These are phyloP conservation scores for Starmera quercuum DNA, from an alignment of 805 yeast species.

Conservation along the genomic window DNA sequence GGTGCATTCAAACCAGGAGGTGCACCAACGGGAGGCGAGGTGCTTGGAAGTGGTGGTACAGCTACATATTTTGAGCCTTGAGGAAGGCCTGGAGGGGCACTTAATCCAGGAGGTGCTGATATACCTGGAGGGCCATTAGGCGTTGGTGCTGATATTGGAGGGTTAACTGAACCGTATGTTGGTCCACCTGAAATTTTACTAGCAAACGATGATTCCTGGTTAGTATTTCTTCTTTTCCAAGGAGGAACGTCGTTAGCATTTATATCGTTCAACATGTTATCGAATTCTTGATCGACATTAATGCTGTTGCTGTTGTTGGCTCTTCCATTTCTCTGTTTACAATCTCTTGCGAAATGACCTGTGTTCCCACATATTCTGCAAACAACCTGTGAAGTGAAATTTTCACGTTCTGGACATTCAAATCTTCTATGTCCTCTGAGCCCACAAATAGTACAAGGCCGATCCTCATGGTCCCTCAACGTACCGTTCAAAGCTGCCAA, in stretches of 20 bases:
- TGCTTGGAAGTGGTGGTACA: conserved; percentile 15
- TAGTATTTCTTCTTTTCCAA: conserved; percentile 9
- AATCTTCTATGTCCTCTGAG: conserved; percentile 54
- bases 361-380: conserved; percentile 74
- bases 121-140: conserved; percentile 18
- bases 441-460: conserved; percentile 60
- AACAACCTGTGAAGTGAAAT: conserved; percentile 46
- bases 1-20: conserved; percentile 22
- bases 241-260: conserved; percentile 20
- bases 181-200: background rate
- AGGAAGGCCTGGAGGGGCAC: conserved; percentile 17
- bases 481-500: conserved; percentile 95
- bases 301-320: conserved; percentile 4
- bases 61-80: conserved; percentile 19
- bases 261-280: conserved; percentile 42
- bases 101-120: conserved; percentile 16
- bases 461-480: conserved; percentile 66
- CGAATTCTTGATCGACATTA: conserved; percentile 40
- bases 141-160: conserved; percentile 5
- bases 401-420: conserved; percentile 54
- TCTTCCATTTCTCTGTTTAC: conserved; percentile 30
- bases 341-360: conserved; percentile 89
- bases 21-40: conserved; percentile 19
- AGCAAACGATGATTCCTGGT: background rate
- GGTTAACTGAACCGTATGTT: too few species aligned